Conservation (phyloP, 192 early-diverging fungal genomes). For the Coemansia nantahalensis region DNA sequence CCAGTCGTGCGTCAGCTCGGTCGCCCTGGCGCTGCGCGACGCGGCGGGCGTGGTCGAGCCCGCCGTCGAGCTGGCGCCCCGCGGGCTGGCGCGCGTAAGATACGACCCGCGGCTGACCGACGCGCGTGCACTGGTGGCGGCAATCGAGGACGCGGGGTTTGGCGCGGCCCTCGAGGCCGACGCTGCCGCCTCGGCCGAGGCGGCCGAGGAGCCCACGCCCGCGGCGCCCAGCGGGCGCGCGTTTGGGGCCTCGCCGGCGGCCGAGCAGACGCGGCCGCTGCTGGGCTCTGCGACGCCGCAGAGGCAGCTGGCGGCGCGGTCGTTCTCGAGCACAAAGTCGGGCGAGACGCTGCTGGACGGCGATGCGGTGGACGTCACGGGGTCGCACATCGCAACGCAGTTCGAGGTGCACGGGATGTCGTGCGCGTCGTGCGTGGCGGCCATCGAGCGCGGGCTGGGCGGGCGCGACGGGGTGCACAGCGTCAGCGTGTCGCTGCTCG, state of each 20-base stretch:
- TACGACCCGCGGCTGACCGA: slow-evolving; percentile 44
- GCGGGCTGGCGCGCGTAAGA: slow-evolving; percentile 57
- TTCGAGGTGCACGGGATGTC: slow-evolving; percentile 92
- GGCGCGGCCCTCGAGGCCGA: slow-evolving; percentile 31
- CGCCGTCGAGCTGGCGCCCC: slow-evolving; percentile 56
- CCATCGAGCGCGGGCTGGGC: slow-evolving; percentile 72
- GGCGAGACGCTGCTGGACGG: slow-evolving; percentile 37
- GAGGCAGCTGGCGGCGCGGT: slow-evolving; percentile 1
- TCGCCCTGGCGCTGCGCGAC: slow-evolving; percentile 56
- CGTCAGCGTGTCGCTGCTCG: slow-evolving; percentile 81
- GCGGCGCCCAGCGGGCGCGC: too few species aligned
- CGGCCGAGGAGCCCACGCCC: too few species aligned
- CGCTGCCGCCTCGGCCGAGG: slow-evolving; percentile 1
- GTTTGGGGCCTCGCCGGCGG: too few species aligned
- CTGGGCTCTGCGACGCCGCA: slow-evolving; percentile 6
- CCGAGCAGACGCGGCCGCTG: slow-evolving; percentile 3
- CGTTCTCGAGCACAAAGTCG: slow-evolving; percentile 35
- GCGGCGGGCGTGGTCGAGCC: slow-evolving; percentile 56
- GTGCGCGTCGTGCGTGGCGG: slow-evolving; percentile 88
- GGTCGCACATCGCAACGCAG: slow-evolving; percentile 32
- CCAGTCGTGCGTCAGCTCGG: slow-evolving; percentile 78
- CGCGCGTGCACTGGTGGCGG: slow-evolving; percentile 46
- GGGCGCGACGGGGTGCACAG: slow-evolving; percentile 60
- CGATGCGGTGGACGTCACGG: slow-evolving; percentile 1
- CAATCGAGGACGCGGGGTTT: slow-evolving; percentile 68